A percentile compares a stretch with the other conserved stretches of the same genome.
phyloP scores from a whole-genome alignment of 441 rosid genomes.

The Aleurites moluccanus region DNA sequence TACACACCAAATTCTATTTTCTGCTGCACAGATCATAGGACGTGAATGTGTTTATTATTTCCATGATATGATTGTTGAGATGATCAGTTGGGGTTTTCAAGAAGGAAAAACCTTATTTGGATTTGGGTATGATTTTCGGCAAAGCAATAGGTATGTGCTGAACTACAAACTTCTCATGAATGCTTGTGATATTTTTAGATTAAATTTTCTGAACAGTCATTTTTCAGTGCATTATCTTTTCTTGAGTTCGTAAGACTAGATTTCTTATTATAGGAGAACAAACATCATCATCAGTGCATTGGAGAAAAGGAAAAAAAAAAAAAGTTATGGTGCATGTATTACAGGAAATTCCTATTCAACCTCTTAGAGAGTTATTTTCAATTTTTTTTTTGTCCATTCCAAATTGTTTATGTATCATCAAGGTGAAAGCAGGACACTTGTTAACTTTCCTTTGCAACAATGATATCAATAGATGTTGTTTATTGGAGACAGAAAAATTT shows the following conservation, averaged over 20 bases:
- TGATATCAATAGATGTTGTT: neutral
- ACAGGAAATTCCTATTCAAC: neutral
- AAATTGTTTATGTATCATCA: neutral
- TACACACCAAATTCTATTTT: constrained; percentile 9
- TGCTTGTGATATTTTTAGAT: neutral
- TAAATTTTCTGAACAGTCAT: neutral
- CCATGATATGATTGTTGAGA: constrained; percentile 93
- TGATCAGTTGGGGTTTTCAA: constrained; percentile 92
- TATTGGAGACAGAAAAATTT: neutral
- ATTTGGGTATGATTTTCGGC: constrained; percentile 96
- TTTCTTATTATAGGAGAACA: neutral
- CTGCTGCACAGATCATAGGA: constrained; percentile 63
- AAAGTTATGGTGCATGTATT: neutral
- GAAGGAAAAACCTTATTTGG: constrained; percentile 95
- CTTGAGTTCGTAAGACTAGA: neutral
- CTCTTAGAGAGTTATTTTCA: neutral
- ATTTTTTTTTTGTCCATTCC: neutral
- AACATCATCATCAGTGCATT: neutral
- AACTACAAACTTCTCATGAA: neutral
- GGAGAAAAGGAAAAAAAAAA: neutral
- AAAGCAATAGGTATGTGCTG: constrained; percentile 77
- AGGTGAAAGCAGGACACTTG: neutral
- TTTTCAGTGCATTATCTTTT: neutral
- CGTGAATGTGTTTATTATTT: constrained; percentile 81
- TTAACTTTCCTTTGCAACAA: neutral